These are phyloP conservation scores for Leccinellum rugosiceps DNA, from an alignment of 768 basidiomycete genomes.

Conservation along the genomic window DNA sequence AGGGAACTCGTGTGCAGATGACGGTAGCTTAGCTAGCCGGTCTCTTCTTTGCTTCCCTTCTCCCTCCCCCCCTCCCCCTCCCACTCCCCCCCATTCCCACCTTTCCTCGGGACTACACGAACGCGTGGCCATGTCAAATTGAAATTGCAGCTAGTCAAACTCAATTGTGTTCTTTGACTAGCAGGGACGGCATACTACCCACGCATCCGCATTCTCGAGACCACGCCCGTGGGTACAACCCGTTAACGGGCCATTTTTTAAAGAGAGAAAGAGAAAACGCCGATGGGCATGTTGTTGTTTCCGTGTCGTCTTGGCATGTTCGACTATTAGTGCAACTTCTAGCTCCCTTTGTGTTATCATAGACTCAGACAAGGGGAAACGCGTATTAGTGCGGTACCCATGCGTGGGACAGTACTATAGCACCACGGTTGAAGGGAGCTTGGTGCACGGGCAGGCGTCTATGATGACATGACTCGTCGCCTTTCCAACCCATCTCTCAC, in stretches of 20 bases:
- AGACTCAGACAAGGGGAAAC: neutral
- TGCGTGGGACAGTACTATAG: neutral
- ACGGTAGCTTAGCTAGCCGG: neutral
- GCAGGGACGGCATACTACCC: conserved; percentile 6
- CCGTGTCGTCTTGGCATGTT: neutral
- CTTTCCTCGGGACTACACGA: neutral
- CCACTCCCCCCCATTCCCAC: neutral
- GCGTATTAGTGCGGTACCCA: neutral
- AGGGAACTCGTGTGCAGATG: neutral
- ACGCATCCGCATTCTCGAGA: conserved; percentile 3
- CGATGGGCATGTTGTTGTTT: neutral
- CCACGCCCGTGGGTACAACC: conserved; percentile 1
- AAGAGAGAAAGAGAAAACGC: neutral
- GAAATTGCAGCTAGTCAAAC: conserved; percentile 22
- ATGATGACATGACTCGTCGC: neutral
- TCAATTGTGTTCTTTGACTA: conserved; percentile 3
- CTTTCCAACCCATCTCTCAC: neutral
- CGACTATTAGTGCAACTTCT: neutral
- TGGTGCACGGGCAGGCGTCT: neutral
- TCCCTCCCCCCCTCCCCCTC: neutral
- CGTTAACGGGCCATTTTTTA: neutral
- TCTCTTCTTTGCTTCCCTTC: neutral
- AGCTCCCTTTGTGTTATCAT: neutral
- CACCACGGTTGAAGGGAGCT: neutral
- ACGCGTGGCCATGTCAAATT: conserved; percentile 7